Evolutionary conservation across 2,329 filamentous ascomycete species (phyloP), one percentile per base, ranked within the genome.

Genomic region (Davidsoniella neocaledoniae): DNA sequence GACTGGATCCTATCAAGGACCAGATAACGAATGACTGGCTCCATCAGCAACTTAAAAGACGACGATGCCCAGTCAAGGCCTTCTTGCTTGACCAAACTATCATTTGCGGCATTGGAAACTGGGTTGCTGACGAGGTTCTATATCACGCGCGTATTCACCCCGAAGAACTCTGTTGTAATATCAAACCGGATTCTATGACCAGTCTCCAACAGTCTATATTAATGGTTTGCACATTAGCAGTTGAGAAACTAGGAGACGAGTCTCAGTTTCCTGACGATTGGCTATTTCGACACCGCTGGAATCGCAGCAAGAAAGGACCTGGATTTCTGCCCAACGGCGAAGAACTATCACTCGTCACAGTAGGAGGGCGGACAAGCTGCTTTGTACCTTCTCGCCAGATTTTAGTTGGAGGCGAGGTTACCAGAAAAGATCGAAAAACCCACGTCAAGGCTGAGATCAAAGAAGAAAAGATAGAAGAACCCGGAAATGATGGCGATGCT

Each of bases 41-140:
- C 16, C 66, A 63, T n/a, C 64, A 70, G 50, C 83, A 86, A 62
- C 70, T 95, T 68, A 70, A 66, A 46, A 77, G 73, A 51, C 87
- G 90, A 49, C 85, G 77, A 58, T 84, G 95, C 0, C 88, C 90
- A 0, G 75, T 96, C 55, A 96, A 96, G 62, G 85, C 87, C 0
- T 70, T 95, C 17, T 68, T 98, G 10, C 71, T 96, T 3, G 86
- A 96, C 60, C 91, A 98, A 64, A 73, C 78, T 16, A 83, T 83
- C 61, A 83, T 96, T 54, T 91, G 84, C 58, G 91, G 91, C 6
- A 85, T 98, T 54, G 91, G 91, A 0, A 96, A 96, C 61, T 98
- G 90, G 90, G 90, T 98, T 49, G 87, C 82, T 1, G 91, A 98
- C 60, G 91, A 98, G 63, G 81, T 94, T 5, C 69, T 98, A 47